Evolutionary conservation across 2,329 filamentous ascomycete genomes (phyloP), one percentile per base, ranked within the genome.

Genomic region (Dothiorella sarmentorum): DNA sequence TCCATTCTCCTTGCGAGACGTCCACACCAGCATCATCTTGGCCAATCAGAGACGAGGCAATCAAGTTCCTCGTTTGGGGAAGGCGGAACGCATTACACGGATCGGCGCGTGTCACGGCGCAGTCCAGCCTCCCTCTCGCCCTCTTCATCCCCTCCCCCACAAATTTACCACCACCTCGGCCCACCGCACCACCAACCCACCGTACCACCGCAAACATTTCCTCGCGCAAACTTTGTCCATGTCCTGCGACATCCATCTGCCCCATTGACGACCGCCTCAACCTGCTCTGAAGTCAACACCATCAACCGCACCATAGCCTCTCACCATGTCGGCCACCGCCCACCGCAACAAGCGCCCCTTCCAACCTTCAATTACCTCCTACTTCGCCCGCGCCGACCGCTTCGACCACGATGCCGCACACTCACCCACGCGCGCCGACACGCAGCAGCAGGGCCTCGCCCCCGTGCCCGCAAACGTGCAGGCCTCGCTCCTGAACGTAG

Each of bases 401-500:
- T 60, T 62, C 60, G 53, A 52, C 40, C 33, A 22, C 11, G 31
- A 53, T 47, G 35, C 59, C 31, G 26, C 58, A 17, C 18, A 47
- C 47, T 37, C 40, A 29, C 18, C 20, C 56, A 20, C 20, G 2
- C 6, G 17, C 26, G n/a, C 18, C 17, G 13, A 35, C 17, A 7
- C 29, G 10, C 20, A 29, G 52, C 33, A 27, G 17, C 29, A 55
- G 38, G 33, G 55, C 57, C 20, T 64, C 64, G 43, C 60, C 65
- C 66, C 71, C 3, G 78, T 92, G 13, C 85, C 90, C 1, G 73
- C 80, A 22, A 79, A 79, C 7, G 80, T 95, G 29, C 90, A 96
- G 73, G 82, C 91, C 33, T 89, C 89, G 62, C 85, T 97, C n/a
- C 80, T 97, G 40, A 90, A 83, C 67, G 93, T 97, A 63, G 93